Conservation (phyloP, 768 basidiomycete species). For the Boletellus ananas region DNA sequence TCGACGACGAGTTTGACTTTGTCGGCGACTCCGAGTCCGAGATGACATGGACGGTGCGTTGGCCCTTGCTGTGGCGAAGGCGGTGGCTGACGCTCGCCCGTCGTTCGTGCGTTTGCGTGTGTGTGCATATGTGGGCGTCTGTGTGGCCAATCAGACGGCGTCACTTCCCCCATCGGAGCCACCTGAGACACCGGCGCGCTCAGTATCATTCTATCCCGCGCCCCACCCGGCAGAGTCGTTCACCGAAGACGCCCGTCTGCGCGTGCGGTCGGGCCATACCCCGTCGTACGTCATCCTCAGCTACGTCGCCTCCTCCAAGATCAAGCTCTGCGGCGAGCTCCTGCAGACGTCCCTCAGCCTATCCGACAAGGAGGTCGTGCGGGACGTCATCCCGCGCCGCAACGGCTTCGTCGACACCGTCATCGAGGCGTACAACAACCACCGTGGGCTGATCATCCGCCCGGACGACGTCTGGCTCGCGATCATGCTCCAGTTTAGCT, state of each 20-base stretch:
- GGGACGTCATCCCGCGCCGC: slow-evolving; percentile 28
- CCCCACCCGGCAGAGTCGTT: slow-evolving; percentile 27
- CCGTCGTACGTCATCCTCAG: slow-evolving; percentile 21
- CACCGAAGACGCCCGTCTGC: slow-evolving; percentile 27
- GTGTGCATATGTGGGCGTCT: too few relatives aligned
- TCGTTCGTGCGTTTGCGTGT: background rate
- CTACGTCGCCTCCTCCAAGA: slow-evolving; percentile 20
- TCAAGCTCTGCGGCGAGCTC: slow-evolving; percentile 20
- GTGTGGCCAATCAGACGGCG: slow-evolving; percentile 4
- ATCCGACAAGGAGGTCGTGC: slow-evolving; percentile 11
- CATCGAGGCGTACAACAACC: slow-evolving; percentile 34
- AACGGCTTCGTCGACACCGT: slow-evolving; percentile 37
- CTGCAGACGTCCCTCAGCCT: slow-evolving; percentile 28
- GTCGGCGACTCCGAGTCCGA: slow-evolving; percentile 7
- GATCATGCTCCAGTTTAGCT: slow-evolving; percentile 35
- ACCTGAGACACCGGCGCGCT: background rate
- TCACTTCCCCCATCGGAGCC: background rate
- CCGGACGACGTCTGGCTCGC: slow-evolving; percentile 49
- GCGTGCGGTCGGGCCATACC: slow-evolving; percentile 18
- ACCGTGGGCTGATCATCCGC: slow-evolving; percentile 38
- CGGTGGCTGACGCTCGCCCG: background rate
- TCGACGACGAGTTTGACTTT: background rate
- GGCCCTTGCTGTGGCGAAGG: too few relatives aligned
- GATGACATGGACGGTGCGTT: slow-evolving; percentile 17
- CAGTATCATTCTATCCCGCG: slow-evolving; percentile 24